These are phyloP conservation scores for Crotalaria pallida DNA, from an alignment of 306 rosid species.

Conservation along the genomic window DNA sequence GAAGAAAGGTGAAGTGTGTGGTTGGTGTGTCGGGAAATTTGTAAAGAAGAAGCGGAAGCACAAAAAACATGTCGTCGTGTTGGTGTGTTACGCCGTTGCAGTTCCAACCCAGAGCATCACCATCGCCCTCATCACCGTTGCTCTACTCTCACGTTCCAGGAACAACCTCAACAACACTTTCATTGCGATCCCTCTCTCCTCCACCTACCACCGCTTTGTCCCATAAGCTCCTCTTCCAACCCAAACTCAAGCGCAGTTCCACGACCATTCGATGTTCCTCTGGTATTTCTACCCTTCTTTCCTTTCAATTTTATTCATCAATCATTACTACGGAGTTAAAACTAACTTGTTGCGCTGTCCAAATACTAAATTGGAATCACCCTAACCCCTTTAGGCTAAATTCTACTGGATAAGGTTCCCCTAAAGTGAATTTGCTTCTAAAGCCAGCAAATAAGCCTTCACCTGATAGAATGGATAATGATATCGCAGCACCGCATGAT, in stretches of 20 bases:
- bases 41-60: not conserved
- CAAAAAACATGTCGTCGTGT: constrained; percentile 23
- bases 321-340: too few relatives aligned
- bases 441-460: too few relatives aligned
- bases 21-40: not conserved
- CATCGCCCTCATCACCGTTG: constrained; percentile 15
- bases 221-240: constrained; percentile 16
- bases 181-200: constrained; percentile 18
- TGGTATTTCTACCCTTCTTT: constrained; percentile 30
- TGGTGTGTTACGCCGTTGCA: constrained; percentile 36
- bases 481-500: too few relatives aligned
- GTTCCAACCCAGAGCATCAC: constrained; percentile 11
- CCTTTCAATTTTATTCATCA: not conserved
- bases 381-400: too few relatives aligned
- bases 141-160: constrained; percentile 13
- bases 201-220: not conserved
- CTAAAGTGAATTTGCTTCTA: too few relatives aligned
- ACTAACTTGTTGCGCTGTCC: too few relatives aligned
- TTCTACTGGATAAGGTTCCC: too few relatives aligned
- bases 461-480: too few relatives aligned
- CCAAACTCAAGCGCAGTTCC: constrained; percentile 26
- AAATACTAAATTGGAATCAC: too few relatives aligned
- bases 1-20: not conserved
- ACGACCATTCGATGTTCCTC: constrained; percentile 58
- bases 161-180: constrained; percentile 19